Percentiles rank a stretch among this genome's conserved stretches.
These are phyloP conservation scores for Cordyceps tenuipes DNA, from an alignment of 2,329 filamentous ascomycete genomes.

Conservation along the genomic window DNA sequence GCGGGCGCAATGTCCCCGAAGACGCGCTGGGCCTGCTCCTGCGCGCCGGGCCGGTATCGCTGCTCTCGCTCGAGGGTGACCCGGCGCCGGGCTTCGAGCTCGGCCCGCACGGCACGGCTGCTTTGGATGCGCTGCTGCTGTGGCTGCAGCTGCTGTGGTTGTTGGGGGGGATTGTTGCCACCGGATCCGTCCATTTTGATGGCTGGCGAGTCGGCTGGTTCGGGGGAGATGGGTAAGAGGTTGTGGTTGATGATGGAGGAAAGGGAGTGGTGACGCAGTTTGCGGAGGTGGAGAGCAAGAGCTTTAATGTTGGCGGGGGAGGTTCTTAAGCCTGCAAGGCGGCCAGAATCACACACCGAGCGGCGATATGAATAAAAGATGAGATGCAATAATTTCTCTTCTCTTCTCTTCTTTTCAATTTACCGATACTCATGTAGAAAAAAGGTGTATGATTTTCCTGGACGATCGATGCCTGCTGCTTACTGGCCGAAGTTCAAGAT, in stretches of 20 bases:
- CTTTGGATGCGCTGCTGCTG: conserved; percentile 5
- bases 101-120: conserved; percentile 19
- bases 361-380: too few relatives aligned
- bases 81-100: conserved; percentile 26
- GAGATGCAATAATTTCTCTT: too few relatives aligned
- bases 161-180: background rate
- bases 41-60: conserved; percentile 23
- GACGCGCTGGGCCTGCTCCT: conserved; percentile 24
- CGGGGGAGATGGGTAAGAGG: background rate
- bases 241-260: background rate
- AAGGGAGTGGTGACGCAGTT: background rate
- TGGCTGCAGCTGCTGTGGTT: background rate
- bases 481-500: too few relatives aligned
- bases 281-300: background rate
- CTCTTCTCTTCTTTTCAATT: too few relatives aligned
- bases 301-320: too few relatives aligned
- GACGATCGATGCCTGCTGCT: background rate
- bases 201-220: background rate
- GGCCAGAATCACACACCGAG: too few relatives aligned
- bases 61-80: conserved; percentile 21
- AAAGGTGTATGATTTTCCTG: too few relatives aligned
- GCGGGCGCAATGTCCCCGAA: conserved; percentile 23
- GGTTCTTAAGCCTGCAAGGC: too few relatives aligned
- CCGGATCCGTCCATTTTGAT: conserved; percentile 6
- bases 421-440: background rate